Evolutionary conservation across 2,329 filamentous ascomycete species (phyloP).

Genomic region (Pyricularia grisea): DNA sequence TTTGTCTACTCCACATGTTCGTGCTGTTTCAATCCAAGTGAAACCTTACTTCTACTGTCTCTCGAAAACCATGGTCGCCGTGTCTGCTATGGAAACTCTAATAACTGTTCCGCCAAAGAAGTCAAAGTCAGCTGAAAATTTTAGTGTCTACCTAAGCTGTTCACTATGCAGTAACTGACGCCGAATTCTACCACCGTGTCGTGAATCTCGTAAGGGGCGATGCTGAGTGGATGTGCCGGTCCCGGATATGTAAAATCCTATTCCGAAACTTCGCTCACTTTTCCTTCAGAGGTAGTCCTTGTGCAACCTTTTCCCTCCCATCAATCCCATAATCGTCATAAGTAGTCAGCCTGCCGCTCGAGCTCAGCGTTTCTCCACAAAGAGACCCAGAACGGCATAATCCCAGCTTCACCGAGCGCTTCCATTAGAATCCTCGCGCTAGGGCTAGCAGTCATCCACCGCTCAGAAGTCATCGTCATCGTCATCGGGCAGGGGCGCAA

Average conservation of each 20-base stretch:
- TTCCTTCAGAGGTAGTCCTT: neutral
- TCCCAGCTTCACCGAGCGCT: neutral
- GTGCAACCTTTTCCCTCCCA: neutral
- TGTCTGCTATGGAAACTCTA: too few species aligned
- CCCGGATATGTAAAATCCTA: neutral
- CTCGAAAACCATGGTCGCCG: too few species aligned
- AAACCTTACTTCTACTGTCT: too few species aligned
- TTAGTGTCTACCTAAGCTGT: constrained; percentile 9
- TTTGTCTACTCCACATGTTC: too few species aligned
- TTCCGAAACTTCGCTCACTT: neutral
- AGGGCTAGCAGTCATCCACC: neutral
- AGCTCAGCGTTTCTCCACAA: neutral
- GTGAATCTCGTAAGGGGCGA: constrained; percentile 7
- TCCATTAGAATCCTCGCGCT: neutral
- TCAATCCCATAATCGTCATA: neutral
- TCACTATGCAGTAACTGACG: constrained; percentile 6
- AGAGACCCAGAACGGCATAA: neutral
- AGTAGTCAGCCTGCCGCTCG: neutral
- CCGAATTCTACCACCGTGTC: constrained; percentile 8
- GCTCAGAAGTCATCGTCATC: constrained; percentile 65
- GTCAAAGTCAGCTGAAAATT: neutral
- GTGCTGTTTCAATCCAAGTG: too few species aligned
- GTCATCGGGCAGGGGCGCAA: constrained; percentile 87
- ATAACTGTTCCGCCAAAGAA: neutral
- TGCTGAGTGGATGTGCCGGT: constrained; percentile 4